Evolutionary conservation across 2,329 filamentous ascomycete species (phyloP), one percentile per base, ranked within the genome.

Genomic region (Exophiala mesophila): DNA sequence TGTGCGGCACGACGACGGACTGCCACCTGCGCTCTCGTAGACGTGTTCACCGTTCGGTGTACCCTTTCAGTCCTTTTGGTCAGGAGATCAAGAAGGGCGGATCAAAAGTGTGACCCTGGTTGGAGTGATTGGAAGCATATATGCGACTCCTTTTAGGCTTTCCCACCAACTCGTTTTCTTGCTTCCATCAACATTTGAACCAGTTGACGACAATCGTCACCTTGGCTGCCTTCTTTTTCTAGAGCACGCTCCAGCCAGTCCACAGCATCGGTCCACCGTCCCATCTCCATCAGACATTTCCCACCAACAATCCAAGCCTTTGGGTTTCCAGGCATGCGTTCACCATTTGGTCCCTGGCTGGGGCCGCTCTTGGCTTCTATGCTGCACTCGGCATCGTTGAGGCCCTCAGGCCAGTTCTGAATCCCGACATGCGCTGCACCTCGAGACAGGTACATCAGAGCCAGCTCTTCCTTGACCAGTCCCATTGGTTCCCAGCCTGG

Each of bases 301-400:
- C 86, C 92, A 49, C 86, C 74, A 49, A 92, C 74, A 83, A 88
- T 96, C 88, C 90, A 97, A 0, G 82, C 89, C 78, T 97, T 97
- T 1, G 86, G 81, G 64, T 98, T 97, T 28, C 84, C 88, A 53
- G 81, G 78, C 5, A 50, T 32, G 21, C 41, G 53, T 39, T 56
- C 48, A 10, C 54, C 52, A 26, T 55, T 50, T 7, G 54, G 54
- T 9, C 49, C 49, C 21, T 47, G 43, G 21, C 48, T 39, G 5
- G 46, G 47, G 12, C 51, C 49, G 38, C 43, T 45, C 73, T 90
- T 89, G 50, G 87, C 82, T 72, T 95, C 89, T 31, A 95, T 83
- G 62, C 86, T 92, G 20, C 81, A 78, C 69, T 94, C 84, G 3
- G 88, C 89, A 66, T 98, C 92, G 4, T 88, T 74, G n/a, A 83